Percentiles rank a stretch among this genome's conserved stretches.
These are phyloP conservation scores for Setaria italica DNA, from an alignment of 202 grass and related monocot genomes.

Conservation along the genomic window DNA sequence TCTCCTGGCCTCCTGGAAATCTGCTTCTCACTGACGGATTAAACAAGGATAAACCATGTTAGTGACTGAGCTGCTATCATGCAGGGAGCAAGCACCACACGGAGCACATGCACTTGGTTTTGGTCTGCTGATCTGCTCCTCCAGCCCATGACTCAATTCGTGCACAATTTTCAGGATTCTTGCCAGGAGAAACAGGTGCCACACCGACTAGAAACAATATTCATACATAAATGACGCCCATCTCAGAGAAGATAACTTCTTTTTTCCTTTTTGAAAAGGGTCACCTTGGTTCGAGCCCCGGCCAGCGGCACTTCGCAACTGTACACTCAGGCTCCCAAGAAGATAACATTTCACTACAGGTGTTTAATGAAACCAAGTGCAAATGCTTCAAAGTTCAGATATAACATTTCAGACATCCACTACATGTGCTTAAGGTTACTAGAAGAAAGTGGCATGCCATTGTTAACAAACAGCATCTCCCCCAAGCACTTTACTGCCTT, in stretches of 20 bases:
- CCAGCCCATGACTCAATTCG: neutral
- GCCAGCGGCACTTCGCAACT: too few relatives aligned
- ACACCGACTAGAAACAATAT: neutral
- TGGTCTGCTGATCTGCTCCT: neutral
- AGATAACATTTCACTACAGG: neutral
- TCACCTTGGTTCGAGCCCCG: too few relatives aligned
- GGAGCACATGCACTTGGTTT: neutral
- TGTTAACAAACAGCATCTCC: slow-evolving; percentile 29
- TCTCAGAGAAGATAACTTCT: too few relatives aligned
- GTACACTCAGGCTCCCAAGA: too few relatives aligned
- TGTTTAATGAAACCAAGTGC: neutral
- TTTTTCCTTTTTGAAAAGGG: too few relatives aligned
- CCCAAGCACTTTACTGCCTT: slow-evolving; percentile 47
- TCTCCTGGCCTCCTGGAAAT: neutral
- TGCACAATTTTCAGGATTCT: neutral
- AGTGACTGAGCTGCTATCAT: too few relatives aligned
- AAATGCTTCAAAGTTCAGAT: neutral
- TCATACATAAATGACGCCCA: neutral
- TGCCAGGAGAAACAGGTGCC: neutral
- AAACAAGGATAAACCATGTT: neutral
- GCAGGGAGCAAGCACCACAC: too few relatives aligned
- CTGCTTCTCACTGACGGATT: neutral
- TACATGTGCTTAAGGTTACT: neutral
- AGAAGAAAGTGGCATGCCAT: slow-evolving; percentile 1
- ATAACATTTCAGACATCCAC: neutral